Evolutionary conservation across 1,139 yeast species (phyloP).

Genomic region (Magnusiomyces starmeri): DNA sequence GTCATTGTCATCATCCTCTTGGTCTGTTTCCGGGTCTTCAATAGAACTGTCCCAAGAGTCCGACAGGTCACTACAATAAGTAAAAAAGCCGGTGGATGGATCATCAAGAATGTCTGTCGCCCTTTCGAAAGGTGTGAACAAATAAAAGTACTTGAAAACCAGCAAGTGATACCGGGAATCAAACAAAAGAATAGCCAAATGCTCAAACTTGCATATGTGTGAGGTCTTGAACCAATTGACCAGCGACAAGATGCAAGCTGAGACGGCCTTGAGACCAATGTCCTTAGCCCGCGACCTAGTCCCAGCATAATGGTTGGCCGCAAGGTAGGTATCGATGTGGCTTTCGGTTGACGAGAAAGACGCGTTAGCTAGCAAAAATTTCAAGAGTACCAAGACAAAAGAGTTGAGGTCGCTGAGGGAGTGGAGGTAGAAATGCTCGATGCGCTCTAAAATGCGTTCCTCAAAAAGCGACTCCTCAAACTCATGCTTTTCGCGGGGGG

Average conservation of each 20-base stretch:
- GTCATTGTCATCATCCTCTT: constrained; percentile 5
- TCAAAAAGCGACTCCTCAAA: constrained; percentile 17
- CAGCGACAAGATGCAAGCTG: constrained; percentile 47
- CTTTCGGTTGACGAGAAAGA: constrained; percentile 18
- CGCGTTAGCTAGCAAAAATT: constrained; percentile 46
- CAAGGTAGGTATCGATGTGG: constrained; percentile 16
- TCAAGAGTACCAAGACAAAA: constrained; percentile 54
- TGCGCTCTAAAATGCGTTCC: constrained; percentile 46
- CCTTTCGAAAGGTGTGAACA: constrained; percentile 33
- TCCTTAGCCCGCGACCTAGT: constrained; percentile 52
- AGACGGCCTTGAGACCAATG: constrained; percentile 53
- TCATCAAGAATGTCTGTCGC: constrained; percentile 32
- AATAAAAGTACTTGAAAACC: constrained; percentile 35
- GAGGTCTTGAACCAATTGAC: constrained; percentile 72
- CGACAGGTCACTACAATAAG: constrained; percentile 35
- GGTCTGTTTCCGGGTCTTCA: constrained; percentile 9
- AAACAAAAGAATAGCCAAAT: constrained; percentile 60
- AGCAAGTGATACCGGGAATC: constrained; percentile 60
- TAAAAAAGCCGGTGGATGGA: constrained; percentile 41
- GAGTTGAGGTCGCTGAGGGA: constrained; percentile 54
- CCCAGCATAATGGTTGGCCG: constrained; percentile 8
- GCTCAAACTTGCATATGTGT: constrained; percentile 74
- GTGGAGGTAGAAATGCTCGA: constrained; percentile 52
- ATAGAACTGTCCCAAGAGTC: constrained; percentile 16
- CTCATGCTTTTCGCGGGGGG: constrained; percentile 12